Evolutionary conservation across 1,284 basidiomycete genomes (phyloP).

Genomic region (Sparassis latifolia): DNA sequence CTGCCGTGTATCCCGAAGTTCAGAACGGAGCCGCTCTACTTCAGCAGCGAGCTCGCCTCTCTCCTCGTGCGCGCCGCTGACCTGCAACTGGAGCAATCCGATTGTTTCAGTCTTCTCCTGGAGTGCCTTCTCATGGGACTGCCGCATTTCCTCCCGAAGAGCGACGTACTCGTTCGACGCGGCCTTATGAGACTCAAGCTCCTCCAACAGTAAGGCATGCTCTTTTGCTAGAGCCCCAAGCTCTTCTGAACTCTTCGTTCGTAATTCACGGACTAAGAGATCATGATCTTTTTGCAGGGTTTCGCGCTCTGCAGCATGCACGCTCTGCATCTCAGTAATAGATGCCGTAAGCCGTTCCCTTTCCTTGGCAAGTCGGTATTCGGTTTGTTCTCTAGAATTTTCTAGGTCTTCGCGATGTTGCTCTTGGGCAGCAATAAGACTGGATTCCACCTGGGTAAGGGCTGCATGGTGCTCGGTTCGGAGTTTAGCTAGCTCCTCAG

Average conservation of each 20-base stretch:
- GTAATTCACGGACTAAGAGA: conserved; percentile 50
- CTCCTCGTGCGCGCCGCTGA: conserved; percentile 40
- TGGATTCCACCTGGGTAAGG: conserved; percentile 35
- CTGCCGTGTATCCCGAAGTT: conserved; percentile 49
- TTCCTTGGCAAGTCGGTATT: conserved; percentile 29
- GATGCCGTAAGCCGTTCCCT: conserved; percentile 31
- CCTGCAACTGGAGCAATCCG: conserved; percentile 40
- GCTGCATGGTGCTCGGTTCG: conserved; percentile 39
- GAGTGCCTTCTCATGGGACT: conserved; percentile 44
- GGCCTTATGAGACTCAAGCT: conserved; percentile 58
- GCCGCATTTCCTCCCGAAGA: conserved; percentile 43
- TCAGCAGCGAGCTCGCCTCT: conserved; percentile 49
- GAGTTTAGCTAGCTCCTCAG: conserved; percentile 34
- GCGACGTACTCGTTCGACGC: conserved; percentile 49
- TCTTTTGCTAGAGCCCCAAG: conserved; percentile 43
- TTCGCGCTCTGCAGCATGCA: conserved; percentile 32
- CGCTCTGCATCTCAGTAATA: conserved; percentile 33
- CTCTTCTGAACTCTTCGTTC: conserved; percentile 32
- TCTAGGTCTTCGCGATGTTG: conserved; percentile 39
- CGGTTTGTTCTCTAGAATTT: conserved; percentile 30
- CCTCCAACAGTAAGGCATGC: conserved; percentile 48
- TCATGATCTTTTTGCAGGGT: conserved; percentile 46
- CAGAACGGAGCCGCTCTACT: conserved; percentile 48
- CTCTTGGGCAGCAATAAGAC: conserved; percentile 38
- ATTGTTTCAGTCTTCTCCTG: conserved; percentile 45